These are phyloP conservation scores for Pistacia atlantica DNA, from an alignment of 345 rosid species.

Conservation along the genomic window DNA sequence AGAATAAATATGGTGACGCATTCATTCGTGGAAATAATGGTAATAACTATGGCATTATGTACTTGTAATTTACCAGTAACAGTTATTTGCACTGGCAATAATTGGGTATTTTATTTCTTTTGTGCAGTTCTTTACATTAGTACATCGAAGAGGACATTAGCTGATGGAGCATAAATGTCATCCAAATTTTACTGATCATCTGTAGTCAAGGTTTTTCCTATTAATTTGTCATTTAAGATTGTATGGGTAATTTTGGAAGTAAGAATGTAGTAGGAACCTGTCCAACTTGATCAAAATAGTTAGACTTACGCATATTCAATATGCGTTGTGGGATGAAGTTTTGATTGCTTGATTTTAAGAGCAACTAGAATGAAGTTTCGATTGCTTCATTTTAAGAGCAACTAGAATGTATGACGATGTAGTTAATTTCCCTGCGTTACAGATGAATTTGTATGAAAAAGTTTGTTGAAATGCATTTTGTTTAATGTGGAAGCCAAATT, in stretches of 20 bases:
- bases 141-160: slow-evolving; percentile 77
- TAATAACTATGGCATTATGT: slow-evolving; percentile 14
- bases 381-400: background rate
- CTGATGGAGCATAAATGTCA: slow-evolving; percentile 59
- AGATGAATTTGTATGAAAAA: background rate
- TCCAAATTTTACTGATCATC: background rate
- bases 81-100: slow-evolving; percentile 18
- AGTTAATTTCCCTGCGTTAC: background rate
- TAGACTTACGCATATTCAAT: background rate
- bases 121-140: slow-evolving; percentile 92
- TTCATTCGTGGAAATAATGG: slow-evolving; percentile 97
- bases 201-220: background rate
- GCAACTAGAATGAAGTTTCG: background rate
- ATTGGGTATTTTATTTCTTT: background rate
- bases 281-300: background rate
- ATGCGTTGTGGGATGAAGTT: background rate
- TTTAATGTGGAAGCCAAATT: background rate
- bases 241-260: slow-evolving; percentile 6
- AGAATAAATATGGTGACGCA: slow-evolving; percentile 94
- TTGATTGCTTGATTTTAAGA: background rate
- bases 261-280: background rate
- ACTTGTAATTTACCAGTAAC: slow-evolving; percentile 3
- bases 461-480: background rate
- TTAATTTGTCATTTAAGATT: background rate
- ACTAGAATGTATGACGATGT: background rate